phyloP scores from a whole-genome alignment of 2,329 filamentous ascomycete species.

The Tothia fuscella region DNA sequence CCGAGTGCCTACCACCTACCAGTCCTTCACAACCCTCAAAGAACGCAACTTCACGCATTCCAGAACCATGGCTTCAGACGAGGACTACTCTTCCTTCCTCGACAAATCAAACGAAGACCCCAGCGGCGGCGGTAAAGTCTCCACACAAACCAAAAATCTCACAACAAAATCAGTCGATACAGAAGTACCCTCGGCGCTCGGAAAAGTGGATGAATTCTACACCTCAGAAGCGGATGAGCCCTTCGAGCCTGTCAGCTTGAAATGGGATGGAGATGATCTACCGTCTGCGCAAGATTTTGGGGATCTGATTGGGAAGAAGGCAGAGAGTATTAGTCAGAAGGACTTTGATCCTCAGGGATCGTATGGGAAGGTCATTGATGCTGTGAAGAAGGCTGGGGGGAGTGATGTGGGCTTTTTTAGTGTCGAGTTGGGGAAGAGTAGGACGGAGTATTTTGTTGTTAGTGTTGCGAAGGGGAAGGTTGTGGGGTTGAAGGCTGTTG shows the following conservation, averaged over 20 bases:
- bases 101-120: constrained; percentile 72
- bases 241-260: constrained; percentile 64
- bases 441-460: constrained; percentile 71
- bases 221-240: constrained; percentile 75
- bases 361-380: constrained; percentile 58
- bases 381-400: constrained; percentile 47
- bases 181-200: constrained; percentile 41
- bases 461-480: constrained; percentile 51
- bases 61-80: constrained; percentile 57
- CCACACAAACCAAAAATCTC: constrained; percentile 18
- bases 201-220: constrained; percentile 48
- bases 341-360: constrained; percentile 64
- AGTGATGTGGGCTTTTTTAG: constrained; percentile 67
- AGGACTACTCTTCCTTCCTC: constrained; percentile 73
- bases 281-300: constrained; percentile 61
- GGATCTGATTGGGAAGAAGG: constrained; percentile 48
- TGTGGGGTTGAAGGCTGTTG: constrained; percentile 67
- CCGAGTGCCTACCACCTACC: not conserved
- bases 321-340: constrained; percentile 46
- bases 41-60: not conserved
- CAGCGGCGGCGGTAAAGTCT: constrained; percentile 19
- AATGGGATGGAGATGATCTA: constrained; percentile 43
- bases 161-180: constrained; percentile 32
- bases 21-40: not conserved
- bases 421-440: constrained; percentile 49